Base-by-base conservation (phyloP, 179 eudicot species). In the Silene coronaria region DNA sequence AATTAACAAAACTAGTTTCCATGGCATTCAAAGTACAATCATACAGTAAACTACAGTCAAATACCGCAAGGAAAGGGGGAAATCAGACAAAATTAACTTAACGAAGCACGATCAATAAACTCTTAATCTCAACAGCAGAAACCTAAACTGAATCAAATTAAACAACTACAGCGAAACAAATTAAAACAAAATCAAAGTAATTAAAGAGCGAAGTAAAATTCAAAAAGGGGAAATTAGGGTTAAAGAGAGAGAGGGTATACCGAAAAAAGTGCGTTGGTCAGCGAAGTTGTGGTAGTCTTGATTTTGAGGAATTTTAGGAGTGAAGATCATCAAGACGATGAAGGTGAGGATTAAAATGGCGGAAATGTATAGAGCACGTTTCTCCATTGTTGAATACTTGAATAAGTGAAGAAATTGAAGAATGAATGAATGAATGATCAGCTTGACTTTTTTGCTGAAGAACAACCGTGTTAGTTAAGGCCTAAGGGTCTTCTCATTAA, bases 221-320 rank as follows among this genome's bases (percentile, higher is more conserved):
- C 46, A 38, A 73, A 72, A 48, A 58, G 17, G 67, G 51, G 17
- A 58, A 24, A 64, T 53, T 24, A n/a, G 60, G 34, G 62, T 22
- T 26, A 2, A 8, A 53, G 64, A 67, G 51, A 64, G 21, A 32
- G 2, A n/a, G n/a, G n/a, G n/a, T n/a, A n/a, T 75, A 93, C 98
- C 96, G 12, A 93, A 75, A 78, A 86, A 90, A 73, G 84, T 28
- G 70, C 97, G 97, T 30, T 91, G 80, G 75, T 93, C 98, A 61
- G 98, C 96, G 72, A 93, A 93, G 75, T 90, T 75, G 77, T 93
- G 98, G 76, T 93, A 91, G 7, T 86, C 87, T 80, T 91, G 84
- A 60, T 93, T 87, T 73, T 93, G 98, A 59, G 92, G 96, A 48
- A 93, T 89, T 19, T 87, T 72, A 12, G 97, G 97, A 42, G 97